Base-by-base conservation (phyloP, 352 stramenopile genomes). In the Globisporangium nagaii region DNA sequence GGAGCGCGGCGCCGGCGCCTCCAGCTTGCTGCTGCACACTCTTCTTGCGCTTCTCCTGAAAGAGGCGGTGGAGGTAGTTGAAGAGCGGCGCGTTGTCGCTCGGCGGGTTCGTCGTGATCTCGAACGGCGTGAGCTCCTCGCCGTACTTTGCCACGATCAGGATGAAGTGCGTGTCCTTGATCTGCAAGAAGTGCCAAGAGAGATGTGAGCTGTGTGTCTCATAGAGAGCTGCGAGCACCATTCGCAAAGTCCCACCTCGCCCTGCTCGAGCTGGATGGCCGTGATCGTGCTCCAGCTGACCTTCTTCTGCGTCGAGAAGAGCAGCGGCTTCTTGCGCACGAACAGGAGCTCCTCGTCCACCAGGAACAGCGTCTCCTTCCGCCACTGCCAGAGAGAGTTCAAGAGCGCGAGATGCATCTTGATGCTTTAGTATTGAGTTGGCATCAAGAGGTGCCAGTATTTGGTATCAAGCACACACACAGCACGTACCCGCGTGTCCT, bases 231-330 rank as follows among this genome's bases (percentile, higher is more conserved):
- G n/a, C n/a, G n/a, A n/a, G n/a, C n/a, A n/a, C n/a, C n/a, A 1
- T 47, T 32, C 20, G 11, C 20, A 39, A 12, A 19, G 8, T 7
- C n/a, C n/a, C n/a, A 59, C 62, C 4, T 59, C 59, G 15, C 57
- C 53, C 24, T 64, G 25, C 27, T 79, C 70, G 42, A 75, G 66
- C 42, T 75, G 70, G 30, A 79, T 66, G 5, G 57, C 70, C 12
- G 68, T 57, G 45, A 79, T 49, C 12, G 45, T 42, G 15, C 56
- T 41, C 66, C 60, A 75, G 20, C 45, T 61, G 22, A 73, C 55
- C 25, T 62, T 70, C 49, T 58, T 50, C 17, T 71, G 66, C 46
- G 66, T 69, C 22, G 48, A 55, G 25, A 79, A 71, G 13, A 73
- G 12, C n/a, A 64, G 50, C 11, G 48, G 39, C 25, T 72, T 68